Evolutionary conservation across 345 rosid genomes (phyloP).

Genomic region (Heritiera fomes): DNA sequence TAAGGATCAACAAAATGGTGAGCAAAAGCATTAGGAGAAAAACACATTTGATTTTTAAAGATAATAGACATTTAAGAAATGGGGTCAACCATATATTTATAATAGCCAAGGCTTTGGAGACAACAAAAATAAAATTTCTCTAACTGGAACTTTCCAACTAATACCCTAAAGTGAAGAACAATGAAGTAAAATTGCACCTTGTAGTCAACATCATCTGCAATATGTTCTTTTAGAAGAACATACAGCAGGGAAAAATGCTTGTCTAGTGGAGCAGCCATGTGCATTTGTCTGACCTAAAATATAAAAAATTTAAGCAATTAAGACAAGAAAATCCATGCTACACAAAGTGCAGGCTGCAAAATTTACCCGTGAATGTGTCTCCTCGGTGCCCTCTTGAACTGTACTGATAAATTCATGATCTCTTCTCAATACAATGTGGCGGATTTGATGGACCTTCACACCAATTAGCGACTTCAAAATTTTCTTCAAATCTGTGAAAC

Average conservation of each 20-base stretch:
- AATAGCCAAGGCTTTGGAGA: neutral
- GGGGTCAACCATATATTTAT: neutral
- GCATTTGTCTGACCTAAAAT: constrained; percentile 79
- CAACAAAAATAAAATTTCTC: neutral
- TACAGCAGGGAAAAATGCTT: constrained; percentile 73
- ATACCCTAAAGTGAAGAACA: neutral
- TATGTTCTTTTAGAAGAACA: constrained; percentile 68
- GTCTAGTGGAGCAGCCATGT: constrained; percentile 72
- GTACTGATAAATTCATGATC: constrained; percentile 88
- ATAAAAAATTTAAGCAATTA: constrained; percentile 22
- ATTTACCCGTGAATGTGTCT: constrained; percentile 82
- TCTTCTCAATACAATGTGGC: constrained; percentile 77
- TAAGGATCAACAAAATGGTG: neutral
- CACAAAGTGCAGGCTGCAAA: neutral
- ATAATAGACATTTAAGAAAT: neutral
- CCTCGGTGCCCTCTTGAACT: constrained; percentile 84
- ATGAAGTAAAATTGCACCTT: constrained; percentile 51
- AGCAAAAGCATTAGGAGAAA: constrained; percentile 8
- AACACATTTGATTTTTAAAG: neutral
- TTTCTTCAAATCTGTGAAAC: constrained; percentile 18
- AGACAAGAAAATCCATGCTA: constrained; percentile 10
- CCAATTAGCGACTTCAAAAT: constrained; percentile 28
- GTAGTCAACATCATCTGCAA: constrained; percentile 68
- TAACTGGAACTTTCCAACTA: neutral
- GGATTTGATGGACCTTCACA: constrained; percentile 86